Evolutionary conservation across 371 early-diverging fungal species (phyloP).

Genomic region (Mucor lusitanicus): DNA sequence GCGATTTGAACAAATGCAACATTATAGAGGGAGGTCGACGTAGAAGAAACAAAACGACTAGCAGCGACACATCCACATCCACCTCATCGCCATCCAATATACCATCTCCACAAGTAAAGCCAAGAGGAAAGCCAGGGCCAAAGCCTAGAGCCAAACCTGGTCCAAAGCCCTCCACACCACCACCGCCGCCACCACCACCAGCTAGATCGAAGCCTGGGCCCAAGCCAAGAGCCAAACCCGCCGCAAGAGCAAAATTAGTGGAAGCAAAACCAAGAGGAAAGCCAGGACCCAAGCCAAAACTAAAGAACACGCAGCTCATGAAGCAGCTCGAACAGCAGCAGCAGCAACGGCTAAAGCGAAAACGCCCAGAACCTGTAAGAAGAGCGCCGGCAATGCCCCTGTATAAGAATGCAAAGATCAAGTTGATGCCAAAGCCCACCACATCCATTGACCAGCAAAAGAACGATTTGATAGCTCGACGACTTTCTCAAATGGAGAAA

Average conservation of each 20-base stretch:
- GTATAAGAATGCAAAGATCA: constrained; percentile 24
- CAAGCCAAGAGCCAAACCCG: neutral
- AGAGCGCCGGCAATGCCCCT: neutral
- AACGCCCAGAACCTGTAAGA: neutral
- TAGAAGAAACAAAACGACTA: constrained; percentile 6
- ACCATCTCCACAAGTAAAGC: neutral
- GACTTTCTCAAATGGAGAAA: constrained; percentile 42
- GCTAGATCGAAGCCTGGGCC: neutral
- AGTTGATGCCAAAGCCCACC: constrained; percentile 17
- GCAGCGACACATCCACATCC: neutral
- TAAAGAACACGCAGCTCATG: neutral
- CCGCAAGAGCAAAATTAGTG: neutral
- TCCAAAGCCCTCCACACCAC: neutral
- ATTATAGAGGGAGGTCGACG: constrained; percentile 34
- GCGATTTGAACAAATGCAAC: constrained; percentile 42
- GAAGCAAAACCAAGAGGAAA: neutral
- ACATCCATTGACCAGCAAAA: constrained; percentile 41
- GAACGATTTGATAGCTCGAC: constrained; percentile 29
- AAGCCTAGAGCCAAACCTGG: neutral
- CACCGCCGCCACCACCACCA: neutral
- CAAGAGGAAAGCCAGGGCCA: neutral
- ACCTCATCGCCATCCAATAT: neutral
- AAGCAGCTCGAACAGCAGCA: neutral
- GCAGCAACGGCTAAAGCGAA: neutral
- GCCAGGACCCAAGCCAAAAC: neutral